Conservation (phyloP, 495 filamentous ascomycete species). For the Aspergillus biplanus region DNA sequence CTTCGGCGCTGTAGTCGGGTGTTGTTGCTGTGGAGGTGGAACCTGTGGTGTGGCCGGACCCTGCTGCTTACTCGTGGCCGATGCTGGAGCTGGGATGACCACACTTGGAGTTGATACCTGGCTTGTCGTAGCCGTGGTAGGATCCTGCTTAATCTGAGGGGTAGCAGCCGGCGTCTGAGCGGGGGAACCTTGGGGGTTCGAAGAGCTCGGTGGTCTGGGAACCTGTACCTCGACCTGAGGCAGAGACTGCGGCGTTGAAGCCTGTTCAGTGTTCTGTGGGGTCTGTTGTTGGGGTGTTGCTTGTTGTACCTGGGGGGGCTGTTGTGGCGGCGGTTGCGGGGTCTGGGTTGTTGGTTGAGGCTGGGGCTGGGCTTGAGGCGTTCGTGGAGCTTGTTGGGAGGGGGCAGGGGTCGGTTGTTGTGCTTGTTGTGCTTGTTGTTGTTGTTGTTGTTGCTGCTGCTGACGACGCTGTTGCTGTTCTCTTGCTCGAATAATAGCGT, state of each 20-base stretch:
- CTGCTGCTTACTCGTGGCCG: conserved; percentile 20
- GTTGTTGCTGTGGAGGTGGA: conserved; percentile 27
- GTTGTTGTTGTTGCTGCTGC: conserved; percentile 28
- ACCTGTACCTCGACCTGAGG: conserved; percentile 30
- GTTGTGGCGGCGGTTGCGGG: conserved; percentile 12
- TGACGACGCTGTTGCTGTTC: conserved; percentile 45
- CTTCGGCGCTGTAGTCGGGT: conserved; percentile 25
- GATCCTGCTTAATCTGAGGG: conserved; percentile 42
- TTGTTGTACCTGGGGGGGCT: conserved; percentile 20
- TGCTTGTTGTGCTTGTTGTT: conserved; percentile 14
- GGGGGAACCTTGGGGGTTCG: conserved; percentile 28
- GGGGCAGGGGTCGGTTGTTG: conserved; percentile 14
- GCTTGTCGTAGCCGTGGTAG: conserved; percentile 21
- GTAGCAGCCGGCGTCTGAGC: conserved; percentile 23
- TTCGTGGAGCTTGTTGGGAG: conserved; percentile 20
- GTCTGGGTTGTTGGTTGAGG: conserved; percentile 15
- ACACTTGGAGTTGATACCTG: conserved; percentile 28
- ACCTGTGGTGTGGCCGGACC: conserved; percentile 16
- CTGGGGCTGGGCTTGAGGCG: conserved; percentile 13
- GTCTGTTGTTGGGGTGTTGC: conserved; percentile 17
- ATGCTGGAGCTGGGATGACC: conserved; percentile 26
- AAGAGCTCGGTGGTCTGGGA: conserved; percentile 41
- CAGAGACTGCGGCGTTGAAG: conserved; percentile 25
- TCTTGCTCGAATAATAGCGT: conserved; percentile 57
- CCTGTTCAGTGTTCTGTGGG: conserved; percentile 20